phyloP scores from a whole-genome alignment of 2,329 filamentous ascomycete species.

The Alternaria arbusti region DNA sequence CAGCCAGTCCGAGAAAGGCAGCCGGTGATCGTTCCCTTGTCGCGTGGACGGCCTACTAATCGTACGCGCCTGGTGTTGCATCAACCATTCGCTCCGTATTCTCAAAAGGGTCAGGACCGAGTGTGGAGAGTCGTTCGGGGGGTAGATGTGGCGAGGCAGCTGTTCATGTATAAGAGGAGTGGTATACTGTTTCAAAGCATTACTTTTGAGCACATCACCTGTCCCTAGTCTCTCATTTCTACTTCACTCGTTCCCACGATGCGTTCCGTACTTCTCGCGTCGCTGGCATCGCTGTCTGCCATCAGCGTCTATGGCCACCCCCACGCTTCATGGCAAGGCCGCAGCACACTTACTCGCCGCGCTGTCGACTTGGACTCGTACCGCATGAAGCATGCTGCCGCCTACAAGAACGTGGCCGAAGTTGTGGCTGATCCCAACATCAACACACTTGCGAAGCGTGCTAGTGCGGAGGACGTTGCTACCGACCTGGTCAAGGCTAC shows the following conservation, averaged over 20 bases:
- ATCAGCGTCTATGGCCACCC: conserved; percentile 34
- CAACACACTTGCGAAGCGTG: conserved; percentile 26
- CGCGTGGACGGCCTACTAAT: conserved; percentile 10
- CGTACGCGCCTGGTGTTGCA: conserved; percentile 7
- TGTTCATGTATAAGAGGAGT: conserved; percentile 18
- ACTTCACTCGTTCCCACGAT: conserved; percentile 27
- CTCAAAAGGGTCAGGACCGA: not conserved
- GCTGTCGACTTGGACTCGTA: conserved; percentile 42
- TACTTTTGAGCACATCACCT: conserved; percentile 4
- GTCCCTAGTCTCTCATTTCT: conserved; percentile 21
- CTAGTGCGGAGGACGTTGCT: conserved; percentile 39
- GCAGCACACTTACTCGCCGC: conserved; percentile 23
- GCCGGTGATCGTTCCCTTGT: conserved; percentile 9
- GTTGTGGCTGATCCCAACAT: conserved; percentile 28
- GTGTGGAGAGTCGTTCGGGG: not conserved
- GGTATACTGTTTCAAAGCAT: not conserved
- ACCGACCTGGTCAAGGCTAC: conserved; percentile 42
- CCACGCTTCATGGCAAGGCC: conserved; percentile 10
- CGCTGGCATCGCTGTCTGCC: conserved; percentile 35
- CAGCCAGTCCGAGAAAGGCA: conserved; percentile 18
- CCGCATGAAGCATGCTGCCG: conserved; percentile 34
- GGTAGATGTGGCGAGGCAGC: conserved; percentile 1
- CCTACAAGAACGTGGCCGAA: conserved; percentile 31
- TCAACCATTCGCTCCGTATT: not conserved
- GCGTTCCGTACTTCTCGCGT: conserved; percentile 40